Evolutionary conservation across 768 basidiomycete species (phyloP), one percentile per base, ranked within the genome.

Genomic region (Phanerochaete sordida): DNA sequence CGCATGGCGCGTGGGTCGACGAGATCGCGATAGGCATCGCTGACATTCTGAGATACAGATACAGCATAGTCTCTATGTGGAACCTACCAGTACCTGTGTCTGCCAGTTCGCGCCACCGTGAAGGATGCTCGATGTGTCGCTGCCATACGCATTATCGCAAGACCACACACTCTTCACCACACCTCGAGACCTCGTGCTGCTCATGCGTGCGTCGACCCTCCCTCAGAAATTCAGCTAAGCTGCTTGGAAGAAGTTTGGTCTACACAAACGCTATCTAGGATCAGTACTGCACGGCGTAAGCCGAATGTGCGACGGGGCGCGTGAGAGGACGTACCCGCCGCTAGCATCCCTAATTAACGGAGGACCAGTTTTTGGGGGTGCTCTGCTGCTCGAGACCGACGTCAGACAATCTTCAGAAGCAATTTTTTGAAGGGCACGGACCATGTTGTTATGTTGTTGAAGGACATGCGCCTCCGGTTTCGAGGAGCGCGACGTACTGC

Each of bases 161-260:
- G 88, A 84, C 49, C 79, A 88, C 56, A 81, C 82, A 0, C 73
- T 99, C 1, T 97, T 98, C 73, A 81, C 86, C 1, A 84, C 98
- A 16, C 97, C 96, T 0, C 84, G 91, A 19, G 68, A 77, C 16
- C 69, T 95, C 54, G 84, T 91, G 1, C 81, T 99, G 11, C 92
- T 93, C 0, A 87, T 86, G 5, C 82, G 85, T 26, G 95, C 92
- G 1, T 93, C 89, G 0, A 57, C 72, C 1, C 80, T 98, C 1
- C 86, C 85, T 1, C 54, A 71, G 15, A 75, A 77, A 2, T 78
- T 98, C 48, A 86, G 88, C 19, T 53, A 73, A 7, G 77, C 79
- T 12, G 81, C 80, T 28, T 98, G 95, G 95, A 83, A 76, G 63
- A 72, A 70, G 24, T 71, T 76, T 58, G 73, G 75, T 23, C 72